These are phyloP conservation scores for Alternaria ethzedia DNA, from an alignment of 2,329 filamentous ascomycete species.

Conservation along the genomic window DNA sequence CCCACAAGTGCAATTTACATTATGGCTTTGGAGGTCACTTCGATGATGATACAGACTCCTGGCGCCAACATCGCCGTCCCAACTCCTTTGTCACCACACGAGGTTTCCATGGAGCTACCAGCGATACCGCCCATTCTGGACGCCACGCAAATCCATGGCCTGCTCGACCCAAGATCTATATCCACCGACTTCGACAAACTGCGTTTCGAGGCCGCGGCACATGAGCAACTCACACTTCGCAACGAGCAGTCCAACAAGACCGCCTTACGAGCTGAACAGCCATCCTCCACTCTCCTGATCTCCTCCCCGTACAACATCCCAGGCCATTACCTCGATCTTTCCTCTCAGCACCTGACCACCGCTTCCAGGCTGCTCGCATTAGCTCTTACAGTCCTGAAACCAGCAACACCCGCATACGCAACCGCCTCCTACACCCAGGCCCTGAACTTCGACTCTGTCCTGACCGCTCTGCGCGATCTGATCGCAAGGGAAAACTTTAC, in stretches of 20 bases:
- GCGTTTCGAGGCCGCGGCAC: constrained; percentile 44
- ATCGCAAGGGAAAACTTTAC: constrained; percentile 50
- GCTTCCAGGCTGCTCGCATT: constrained; percentile 74
- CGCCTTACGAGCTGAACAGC: neutral
- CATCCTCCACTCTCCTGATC: constrained; percentile 55
- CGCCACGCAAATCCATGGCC: neutral
- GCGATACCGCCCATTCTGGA: neutral
- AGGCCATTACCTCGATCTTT: constrained; percentile 75
- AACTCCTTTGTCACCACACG: neutral
- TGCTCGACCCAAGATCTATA: constrained; percentile 33
- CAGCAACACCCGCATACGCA: constrained; percentile 74
- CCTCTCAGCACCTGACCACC: constrained; percentile 61
- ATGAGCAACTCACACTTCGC: constrained; percentile 26
- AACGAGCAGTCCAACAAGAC: neutral
- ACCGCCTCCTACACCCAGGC: constrained; percentile 73
- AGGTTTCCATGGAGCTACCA: neutral
- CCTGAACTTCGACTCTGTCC: constrained; percentile 77
- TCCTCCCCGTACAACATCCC: constrained; percentile 77
- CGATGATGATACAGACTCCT: neutral
- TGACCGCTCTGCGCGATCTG: constrained; percentile 64
- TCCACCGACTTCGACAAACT: constrained; percentile 42
- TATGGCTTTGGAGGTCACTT: neutral
- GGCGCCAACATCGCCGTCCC: neutral
- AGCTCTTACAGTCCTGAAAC: constrained; percentile 70
- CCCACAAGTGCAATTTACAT: neutral